These are phyloP conservation scores for Lavandula angustifolia DNA, from an alignment of 257 asterid genomes.

Conservation along the genomic window DNA sequence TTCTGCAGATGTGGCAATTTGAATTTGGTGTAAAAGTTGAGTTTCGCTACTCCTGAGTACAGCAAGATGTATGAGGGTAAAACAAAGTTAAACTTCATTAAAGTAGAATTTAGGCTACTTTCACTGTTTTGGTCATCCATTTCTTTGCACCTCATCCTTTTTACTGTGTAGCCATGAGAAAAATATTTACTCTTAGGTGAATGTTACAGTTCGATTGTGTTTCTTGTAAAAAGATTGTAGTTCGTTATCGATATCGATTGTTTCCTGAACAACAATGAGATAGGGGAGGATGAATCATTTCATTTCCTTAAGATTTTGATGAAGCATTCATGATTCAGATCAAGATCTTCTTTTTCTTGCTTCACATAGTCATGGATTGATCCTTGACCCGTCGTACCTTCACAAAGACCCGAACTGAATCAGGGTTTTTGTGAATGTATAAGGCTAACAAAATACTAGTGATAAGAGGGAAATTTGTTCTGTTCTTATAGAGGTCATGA, in stretches of 20 bases:
- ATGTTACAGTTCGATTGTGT: too few relatives aligned
- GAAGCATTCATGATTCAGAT: not conserved
- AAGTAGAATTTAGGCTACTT: not conserved
- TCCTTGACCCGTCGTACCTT: not conserved
- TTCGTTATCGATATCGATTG: too few relatives aligned
- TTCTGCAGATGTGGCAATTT: not conserved
- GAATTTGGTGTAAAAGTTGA: slow-evolving; percentile 4
- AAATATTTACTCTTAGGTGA: not conserved
- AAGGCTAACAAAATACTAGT: not conserved
- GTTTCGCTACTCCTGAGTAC: not conserved
- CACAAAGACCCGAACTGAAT: not conserved
- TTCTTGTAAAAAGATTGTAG: too few relatives aligned
- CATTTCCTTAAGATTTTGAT: too few relatives aligned
- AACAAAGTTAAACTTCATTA: not conserved
- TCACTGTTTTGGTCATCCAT: slow-evolving; percentile 10
- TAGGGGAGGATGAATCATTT: too few relatives aligned
- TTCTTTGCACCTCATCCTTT: not conserved
- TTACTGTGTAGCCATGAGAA: not conserved
- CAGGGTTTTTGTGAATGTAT: not conserved
- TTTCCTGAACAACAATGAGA: too few relatives aligned
- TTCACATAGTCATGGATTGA: not conserved
- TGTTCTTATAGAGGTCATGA: not conserved
- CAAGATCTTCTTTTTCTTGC: slow-evolving; percentile 3
- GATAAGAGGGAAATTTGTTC: not conserved
- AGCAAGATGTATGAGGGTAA: not conserved